Base-by-base conservation (phyloP, 805 yeast species). In the Kluyveromyces lactis region DNA sequence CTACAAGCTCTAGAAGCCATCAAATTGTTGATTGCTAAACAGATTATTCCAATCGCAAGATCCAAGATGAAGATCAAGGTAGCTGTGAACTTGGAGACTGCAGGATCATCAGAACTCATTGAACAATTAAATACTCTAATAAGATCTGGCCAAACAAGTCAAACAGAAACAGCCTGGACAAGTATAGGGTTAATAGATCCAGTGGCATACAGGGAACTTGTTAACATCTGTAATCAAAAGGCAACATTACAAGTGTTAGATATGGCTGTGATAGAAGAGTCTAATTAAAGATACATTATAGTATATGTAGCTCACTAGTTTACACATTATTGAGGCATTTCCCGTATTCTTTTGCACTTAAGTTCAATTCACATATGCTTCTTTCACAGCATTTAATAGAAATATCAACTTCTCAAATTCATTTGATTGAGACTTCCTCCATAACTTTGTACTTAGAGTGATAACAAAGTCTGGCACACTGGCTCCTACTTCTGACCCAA, bases 1-100 rank as follows among this genome's bases (percentile, higher is more conserved):
- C 70, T 73, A 10, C 96, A 87, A 58, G 97, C 97, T 0, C 64
- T 92, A 33, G 97, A 92, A 41, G 96, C 95, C 3, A 89, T 92
- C 48, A 83, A 77, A 54, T 57, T 82, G 37, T 66, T 92, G 36
- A 80, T 85, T 3, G 73, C 79, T 24, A 73, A 76, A 48, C 97
- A 92, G 60, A 67, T 87, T 24, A 81, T 92, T 19, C 97, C 97
- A 8, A 89, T 92, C 42, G 95, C 86, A 0, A 72, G 98, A 49
- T 97, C 97, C 0, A 81, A 81, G 52, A 92, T 92, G 98, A 79
- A 86, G 62, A 72, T 92, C 29, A 77, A 79, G 48, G 65, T 86
- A n/a, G 60, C 71, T 0, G 62, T 84, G 34, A 68, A 71, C 18
- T 66, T 72, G 7, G 73, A 80, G 46, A 77, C 73, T 3, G 73